Conservation (phyloP, 2,329 filamentous ascomycete genomes). For the Aschersonia sp. region DNA sequence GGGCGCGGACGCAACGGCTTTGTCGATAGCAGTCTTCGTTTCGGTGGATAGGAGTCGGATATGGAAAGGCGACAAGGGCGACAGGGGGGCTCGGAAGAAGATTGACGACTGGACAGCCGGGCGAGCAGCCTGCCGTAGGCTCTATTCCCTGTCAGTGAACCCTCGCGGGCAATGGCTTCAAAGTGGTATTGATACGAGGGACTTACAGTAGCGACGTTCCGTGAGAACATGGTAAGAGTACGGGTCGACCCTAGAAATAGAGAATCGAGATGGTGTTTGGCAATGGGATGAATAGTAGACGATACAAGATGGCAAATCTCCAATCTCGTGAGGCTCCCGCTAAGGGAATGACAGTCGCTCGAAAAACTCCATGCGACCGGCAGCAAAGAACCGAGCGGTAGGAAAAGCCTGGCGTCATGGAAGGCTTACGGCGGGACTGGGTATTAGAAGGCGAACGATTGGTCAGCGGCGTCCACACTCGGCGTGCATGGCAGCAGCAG, state of each 20-base stretch:
- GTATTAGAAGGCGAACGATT: too few relatives aligned
- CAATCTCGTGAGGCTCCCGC: too few relatives aligned
- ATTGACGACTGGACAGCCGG: constrained; percentile 9
- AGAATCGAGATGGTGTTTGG: background rate
- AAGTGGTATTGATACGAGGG: background rate
- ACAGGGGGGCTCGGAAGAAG: constrained; percentile 9
- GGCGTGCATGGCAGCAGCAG: too few relatives aligned
- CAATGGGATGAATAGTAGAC: background rate
- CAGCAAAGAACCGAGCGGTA: too few relatives aligned
- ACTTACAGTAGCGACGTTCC: constrained; percentile 12
- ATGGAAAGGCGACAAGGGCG: constrained; percentile 20
- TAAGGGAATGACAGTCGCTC: too few relatives aligned
- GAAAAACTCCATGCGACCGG: too few relatives aligned
- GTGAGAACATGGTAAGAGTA: constrained; percentile 9
- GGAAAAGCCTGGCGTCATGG: too few relatives aligned
- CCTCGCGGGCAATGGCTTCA: background rate
- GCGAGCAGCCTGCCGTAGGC: constrained; percentile 22
- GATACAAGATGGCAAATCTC: too few relatives aligned
- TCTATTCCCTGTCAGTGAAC: constrained; percentile 9
- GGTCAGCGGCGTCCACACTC: too few relatives aligned
- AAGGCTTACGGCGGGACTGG: too few relatives aligned
- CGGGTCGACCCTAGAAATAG: too few relatives aligned
- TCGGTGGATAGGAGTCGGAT: constrained; percentile 65
- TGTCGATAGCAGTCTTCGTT: constrained; percentile 73
- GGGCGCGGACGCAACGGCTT: constrained; percentile 72